Evolutionary conservation across 75 land plant species (phyloP), one percentile per base, ranked within the genome.

Genomic region (Pseudotsuga menziesii): DNA sequence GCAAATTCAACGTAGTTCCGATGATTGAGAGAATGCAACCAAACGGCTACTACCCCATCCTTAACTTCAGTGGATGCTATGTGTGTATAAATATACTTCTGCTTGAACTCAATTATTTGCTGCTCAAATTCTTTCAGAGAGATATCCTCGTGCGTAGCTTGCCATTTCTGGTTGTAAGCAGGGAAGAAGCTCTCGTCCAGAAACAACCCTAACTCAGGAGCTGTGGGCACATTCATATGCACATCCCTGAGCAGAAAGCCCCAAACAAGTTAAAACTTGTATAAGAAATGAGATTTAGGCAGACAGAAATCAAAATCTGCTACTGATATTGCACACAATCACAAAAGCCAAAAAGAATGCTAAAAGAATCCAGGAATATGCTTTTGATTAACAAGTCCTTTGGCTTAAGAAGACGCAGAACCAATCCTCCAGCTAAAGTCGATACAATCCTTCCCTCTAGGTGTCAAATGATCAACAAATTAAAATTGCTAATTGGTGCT

Each of bases 191-290:
- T 88, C 72, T 96, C 98, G 36, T 96, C 92, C 79, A 96, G 60
- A 78, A 89, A 92, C 57, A 96, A 81, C 6, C 98, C 98, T 62
- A 94, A 87, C 78, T 96, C 98, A 27, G 97, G 98, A 12, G 98
- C 97, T 55, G 91, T 91, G 2, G 98, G 98, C 57, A 94, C 95
- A 81, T 83, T 92, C 36, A 96, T 83, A 56, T 80, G 80, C 0
- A 83, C 83, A 73, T 90, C 92, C 85, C 98, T 96, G 87, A 39
- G 48, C 72, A 69, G n/a, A 25, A 41, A 74, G 17, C 16, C 52
- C 29, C 22, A 54, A 76, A 66, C 57, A 64, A 75, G 11, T n/a
- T 25, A 41, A 23, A 39, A 67, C 36, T n/a, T 69, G 3, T 36
- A 25, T 13, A 17, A 64, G 35, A 63, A 32, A 36, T 64, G 15